Evolutionary conservation across 805 yeast species (phyloP).

Genomic region (Ogataea zsoltii): DNA sequence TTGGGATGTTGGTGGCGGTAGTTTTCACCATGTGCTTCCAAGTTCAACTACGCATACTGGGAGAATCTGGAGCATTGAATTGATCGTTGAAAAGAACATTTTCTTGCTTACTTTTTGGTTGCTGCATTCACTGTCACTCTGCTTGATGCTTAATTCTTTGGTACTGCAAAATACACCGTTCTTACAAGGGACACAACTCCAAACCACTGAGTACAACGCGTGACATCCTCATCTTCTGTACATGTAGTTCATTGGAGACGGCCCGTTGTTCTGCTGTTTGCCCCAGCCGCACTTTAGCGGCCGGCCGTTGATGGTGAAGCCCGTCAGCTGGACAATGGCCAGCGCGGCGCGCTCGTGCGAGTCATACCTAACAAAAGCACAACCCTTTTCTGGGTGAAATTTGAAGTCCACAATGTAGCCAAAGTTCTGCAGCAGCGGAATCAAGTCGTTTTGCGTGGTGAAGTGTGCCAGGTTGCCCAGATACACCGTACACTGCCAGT

Average conservation of each 20-base stretch:
- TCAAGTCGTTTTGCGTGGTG: constrained; percentile 69
- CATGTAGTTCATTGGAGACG: constrained; percentile 24
- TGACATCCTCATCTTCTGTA: constrained; percentile 19
- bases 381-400: constrained; percentile 77
- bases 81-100: too few relatives aligned
- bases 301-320: constrained; percentile 73
- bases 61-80: too few relatives aligned
- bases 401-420: constrained; percentile 83
- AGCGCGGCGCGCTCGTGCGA: constrained; percentile 87
- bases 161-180: not conserved
- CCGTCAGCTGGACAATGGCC: constrained; percentile 77
- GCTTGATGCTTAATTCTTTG: not conserved
- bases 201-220: too few relatives aligned
- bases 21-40: too few relatives aligned
- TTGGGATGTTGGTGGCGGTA: too few relatives aligned
- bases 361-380: constrained; percentile 87
- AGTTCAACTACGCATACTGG: too few relatives aligned
- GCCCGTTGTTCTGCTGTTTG: constrained; percentile 37
- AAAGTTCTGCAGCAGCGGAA: constrained; percentile 73
- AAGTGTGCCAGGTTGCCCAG: constrained; percentile 82
- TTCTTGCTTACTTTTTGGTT: too few relatives aligned
- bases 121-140: too few relatives aligned
- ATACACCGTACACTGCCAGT: constrained; percentile 84
- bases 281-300: constrained; percentile 89
- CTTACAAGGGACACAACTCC: not conserved